Conservation (phyloP, 441 rosid species). For the Populus trichocarpa region DNA sequence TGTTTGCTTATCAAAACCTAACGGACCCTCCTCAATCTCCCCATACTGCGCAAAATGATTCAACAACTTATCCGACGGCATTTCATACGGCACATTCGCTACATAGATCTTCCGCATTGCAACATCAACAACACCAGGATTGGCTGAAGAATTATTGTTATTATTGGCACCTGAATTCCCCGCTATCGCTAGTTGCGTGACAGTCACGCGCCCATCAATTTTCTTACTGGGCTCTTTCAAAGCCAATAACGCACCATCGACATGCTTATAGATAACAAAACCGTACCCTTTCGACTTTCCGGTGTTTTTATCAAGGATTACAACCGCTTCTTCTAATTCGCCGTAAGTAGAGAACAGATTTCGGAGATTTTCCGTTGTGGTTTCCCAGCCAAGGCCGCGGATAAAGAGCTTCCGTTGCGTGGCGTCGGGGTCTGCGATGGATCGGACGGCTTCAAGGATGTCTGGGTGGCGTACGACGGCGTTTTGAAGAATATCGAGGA, state of each 20-base stretch:
- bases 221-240: constrained; percentile 74
- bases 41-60: constrained; percentile 58
- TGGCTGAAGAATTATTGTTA: constrained; percentile 24
- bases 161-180: constrained; percentile 44
- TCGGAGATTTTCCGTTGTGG: constrained; percentile 62
- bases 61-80: constrained; percentile 61
- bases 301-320: constrained; percentile 60
- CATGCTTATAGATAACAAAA: constrained; percentile 60
- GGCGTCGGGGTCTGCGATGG: constrained; percentile 55
- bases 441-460: constrained; percentile 46
- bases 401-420: constrained; percentile 82
- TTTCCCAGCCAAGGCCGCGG: constrained; percentile 85
- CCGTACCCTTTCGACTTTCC: constrained; percentile 78
- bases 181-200: constrained; percentile 66
- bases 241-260: constrained; percentile 65
- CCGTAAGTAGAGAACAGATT: constrained; percentile 60
- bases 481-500: constrained; percentile 52
- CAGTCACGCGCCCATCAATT: constrained; percentile 68
- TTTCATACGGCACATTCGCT: constrained; percentile 62
- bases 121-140: constrained; percentile 21
- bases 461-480: constrained; percentile 49
- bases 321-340: constrained; percentile 73
- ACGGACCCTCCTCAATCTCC: constrained; percentile 82
- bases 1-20: constrained; percentile 78
- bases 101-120: constrained; percentile 78